A percentile compares a stretch with the other conserved stretches of the same genome.
phyloP scores from a whole-genome alignment of 2,329 filamentous ascomycete species.

The Colletotrichum coccodes region DNA sequence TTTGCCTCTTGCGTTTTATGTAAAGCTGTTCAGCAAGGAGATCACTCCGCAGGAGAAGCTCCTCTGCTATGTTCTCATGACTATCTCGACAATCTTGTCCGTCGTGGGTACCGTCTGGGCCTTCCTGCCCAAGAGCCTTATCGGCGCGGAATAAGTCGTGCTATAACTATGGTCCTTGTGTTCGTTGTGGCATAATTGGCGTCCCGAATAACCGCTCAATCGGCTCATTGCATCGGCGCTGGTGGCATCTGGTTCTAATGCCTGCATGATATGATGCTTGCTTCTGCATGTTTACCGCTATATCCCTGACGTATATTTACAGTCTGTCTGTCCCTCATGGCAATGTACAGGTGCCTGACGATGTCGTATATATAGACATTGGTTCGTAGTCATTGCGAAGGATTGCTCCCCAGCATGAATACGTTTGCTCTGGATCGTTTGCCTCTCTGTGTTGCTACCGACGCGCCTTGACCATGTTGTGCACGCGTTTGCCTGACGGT shows the following conservation, averaged over 20 bases:
- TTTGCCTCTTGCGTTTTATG: conserved; percentile 85
- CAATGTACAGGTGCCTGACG: neutral
- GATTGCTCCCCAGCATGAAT: neutral
- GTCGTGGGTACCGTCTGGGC: conserved; percentile 86
- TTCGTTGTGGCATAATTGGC: neutral
- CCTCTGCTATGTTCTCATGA: conserved; percentile 75
- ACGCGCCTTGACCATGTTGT: too few species aligned
- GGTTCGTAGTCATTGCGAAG: neutral
- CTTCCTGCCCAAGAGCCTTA: conserved; percentile 81
- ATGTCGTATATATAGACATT: neutral
- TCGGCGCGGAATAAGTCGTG: conserved; percentile 61
- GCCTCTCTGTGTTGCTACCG: too few species aligned
- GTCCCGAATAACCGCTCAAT: neutral
- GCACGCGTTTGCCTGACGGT: too few species aligned
- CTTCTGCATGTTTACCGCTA: neutral
- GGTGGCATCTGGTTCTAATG: neutral
- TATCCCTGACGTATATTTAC: neutral
- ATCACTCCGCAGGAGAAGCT: conserved; percentile 72
- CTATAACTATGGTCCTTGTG: conserved; percentile 1
- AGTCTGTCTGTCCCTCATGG: neutral
- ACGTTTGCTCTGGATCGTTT: too few species aligned
- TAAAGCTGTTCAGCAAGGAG: conserved; percentile 86
- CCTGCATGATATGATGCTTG: conserved; percentile 1
- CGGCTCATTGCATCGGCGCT: conserved; percentile 15
- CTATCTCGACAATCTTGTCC: conserved; percentile 76